A percentile compares a stretch with the other conserved stretches of the same genome.
Conservation (phyloP, 192 early-diverging fungal genomes). For the Backusella circina region DNA sequence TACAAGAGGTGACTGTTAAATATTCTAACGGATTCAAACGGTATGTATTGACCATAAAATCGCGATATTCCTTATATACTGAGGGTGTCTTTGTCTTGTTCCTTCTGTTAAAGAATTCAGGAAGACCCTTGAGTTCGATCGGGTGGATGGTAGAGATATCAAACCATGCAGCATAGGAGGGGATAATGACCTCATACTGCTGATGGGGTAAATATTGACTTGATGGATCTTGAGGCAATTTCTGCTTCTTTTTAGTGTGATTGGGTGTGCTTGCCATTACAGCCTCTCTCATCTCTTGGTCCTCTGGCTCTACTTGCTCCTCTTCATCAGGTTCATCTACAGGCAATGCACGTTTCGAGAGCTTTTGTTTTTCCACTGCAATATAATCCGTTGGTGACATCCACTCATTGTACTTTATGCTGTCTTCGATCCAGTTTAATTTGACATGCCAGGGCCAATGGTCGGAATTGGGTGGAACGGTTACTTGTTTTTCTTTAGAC, state of each 20-base stretch:
- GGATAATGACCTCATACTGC: conserved; percentile 76
- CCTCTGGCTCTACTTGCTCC: conserved; percentile 1
- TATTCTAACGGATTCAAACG: conserved; percentile 94
- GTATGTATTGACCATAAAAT: conserved; percentile 98
- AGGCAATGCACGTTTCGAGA: background rate
- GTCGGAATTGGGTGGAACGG: conserved; percentile 45
- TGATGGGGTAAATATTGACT: conserved; percentile 64
- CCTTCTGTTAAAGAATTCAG: conserved; percentile 93
- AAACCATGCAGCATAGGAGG: conserved; percentile 96
- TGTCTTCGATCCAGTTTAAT: conserved; percentile 68
- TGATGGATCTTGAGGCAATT: conserved; percentile 53
- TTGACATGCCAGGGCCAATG: conserved; percentile 56
- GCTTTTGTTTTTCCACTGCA: background rate
- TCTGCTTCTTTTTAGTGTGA: background rate
- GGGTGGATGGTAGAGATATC: conserved; percentile 73
- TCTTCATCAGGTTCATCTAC: background rate
- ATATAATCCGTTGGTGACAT: conserved; percentile 76
- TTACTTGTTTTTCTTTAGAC: conserved; percentile 46
- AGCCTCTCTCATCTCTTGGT: background rate
- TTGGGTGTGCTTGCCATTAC: conserved; percentile 7
- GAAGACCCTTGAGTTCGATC: conserved; percentile 84
- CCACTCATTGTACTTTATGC: conserved; percentile 70
- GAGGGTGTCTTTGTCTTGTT: conserved; percentile 91
- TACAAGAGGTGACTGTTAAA: conserved; percentile 94
- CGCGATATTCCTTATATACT: conserved; percentile 90